phyloP scores from a whole-genome alignment of 495 filamentous ascomycete genomes.

The Pseudoneurospora amorphoporcata region DNA sequence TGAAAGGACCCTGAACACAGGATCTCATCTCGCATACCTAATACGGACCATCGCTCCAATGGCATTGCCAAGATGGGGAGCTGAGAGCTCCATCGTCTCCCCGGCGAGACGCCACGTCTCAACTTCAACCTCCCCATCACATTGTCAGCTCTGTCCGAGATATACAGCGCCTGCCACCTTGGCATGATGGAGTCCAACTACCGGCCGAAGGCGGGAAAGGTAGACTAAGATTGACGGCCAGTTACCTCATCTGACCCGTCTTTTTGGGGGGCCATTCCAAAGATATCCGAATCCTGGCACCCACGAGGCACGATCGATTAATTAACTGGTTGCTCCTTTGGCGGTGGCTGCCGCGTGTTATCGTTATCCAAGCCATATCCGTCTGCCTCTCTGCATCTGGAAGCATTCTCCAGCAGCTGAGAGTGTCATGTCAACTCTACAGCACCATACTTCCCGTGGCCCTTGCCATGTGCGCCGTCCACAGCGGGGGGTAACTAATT shows the following conservation, averaged over 20 bases:
- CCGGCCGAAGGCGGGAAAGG: background rate
- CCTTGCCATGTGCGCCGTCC: background rate
- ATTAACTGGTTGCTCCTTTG: background rate
- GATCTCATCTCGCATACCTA: background rate
- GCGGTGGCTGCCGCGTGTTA: background rate
- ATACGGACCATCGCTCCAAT: background rate
- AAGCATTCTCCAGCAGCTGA: background rate
- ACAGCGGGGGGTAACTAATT: background rate
- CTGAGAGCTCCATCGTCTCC: background rate
- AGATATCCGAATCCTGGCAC: background rate
- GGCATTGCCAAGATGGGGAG: background rate
- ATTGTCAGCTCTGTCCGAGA: background rate
- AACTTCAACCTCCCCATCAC: background rate
- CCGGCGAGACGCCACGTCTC: background rate
- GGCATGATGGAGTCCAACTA: background rate
- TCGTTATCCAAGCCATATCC: background rate
- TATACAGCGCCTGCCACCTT: background rate
- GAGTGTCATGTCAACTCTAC: background rate
- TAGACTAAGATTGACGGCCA: background rate
- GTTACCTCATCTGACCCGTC: background rate
- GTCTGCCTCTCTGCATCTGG: background rate
- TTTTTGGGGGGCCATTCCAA: background rate
- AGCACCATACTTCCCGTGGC: background rate
- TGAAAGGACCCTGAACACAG: background rate
- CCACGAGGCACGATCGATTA: background rate